Percentiles rank a stretch among this genome's conserved stretches.
Conservation (phyloP, 1,284 basidiomycete species). For the Cystobasidium sp. region DNA sequence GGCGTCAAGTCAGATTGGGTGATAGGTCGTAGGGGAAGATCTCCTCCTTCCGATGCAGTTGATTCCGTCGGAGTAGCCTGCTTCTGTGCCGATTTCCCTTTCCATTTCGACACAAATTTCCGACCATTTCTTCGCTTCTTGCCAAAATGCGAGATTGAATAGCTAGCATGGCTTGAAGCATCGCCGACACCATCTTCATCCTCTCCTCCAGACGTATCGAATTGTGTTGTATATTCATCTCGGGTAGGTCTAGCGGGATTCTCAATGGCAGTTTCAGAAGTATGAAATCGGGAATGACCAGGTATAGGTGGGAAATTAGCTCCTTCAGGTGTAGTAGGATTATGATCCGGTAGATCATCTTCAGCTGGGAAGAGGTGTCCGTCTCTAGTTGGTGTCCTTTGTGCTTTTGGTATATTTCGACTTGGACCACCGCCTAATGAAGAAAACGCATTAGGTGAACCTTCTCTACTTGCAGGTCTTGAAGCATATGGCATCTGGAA, state of each 20-base stretch:
- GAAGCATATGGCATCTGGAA: constrained; percentile 32
- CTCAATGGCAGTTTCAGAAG: constrained; percentile 16
- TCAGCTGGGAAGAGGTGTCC: constrained; percentile 22
- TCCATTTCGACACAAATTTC: neutral
- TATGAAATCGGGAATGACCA: constrained; percentile 14
- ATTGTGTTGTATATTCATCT: constrained; percentile 12
- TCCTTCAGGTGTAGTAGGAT: constrained; percentile 7
- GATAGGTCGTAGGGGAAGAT: neutral
- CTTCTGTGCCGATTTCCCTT: constrained; percentile 6
- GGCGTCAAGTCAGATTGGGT: constrained; percentile 34
- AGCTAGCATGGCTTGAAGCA: constrained; percentile 14
- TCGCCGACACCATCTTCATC: neutral
- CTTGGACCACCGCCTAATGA: constrained; percentile 2
- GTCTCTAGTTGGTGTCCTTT: constrained; percentile 23
- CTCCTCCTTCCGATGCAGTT: neutral
- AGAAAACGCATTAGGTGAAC: neutral
- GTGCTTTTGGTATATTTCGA: constrained; percentile 20
- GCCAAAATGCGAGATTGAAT: constrained; percentile 14
- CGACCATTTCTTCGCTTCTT: neutral
- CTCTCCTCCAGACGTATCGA: neutral
- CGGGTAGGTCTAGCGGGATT: neutral
- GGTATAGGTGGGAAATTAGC: neutral
- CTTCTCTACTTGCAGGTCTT: constrained; percentile 20
- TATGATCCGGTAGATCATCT: constrained; percentile 39
- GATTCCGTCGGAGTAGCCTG: neutral